Percentiles rank a stretch among this genome's conserved stretches.
phyloP scores from a whole-genome alignment of 2,329 filamentous ascomycete species.

The Dactylonectria macrodidyma region DNA sequence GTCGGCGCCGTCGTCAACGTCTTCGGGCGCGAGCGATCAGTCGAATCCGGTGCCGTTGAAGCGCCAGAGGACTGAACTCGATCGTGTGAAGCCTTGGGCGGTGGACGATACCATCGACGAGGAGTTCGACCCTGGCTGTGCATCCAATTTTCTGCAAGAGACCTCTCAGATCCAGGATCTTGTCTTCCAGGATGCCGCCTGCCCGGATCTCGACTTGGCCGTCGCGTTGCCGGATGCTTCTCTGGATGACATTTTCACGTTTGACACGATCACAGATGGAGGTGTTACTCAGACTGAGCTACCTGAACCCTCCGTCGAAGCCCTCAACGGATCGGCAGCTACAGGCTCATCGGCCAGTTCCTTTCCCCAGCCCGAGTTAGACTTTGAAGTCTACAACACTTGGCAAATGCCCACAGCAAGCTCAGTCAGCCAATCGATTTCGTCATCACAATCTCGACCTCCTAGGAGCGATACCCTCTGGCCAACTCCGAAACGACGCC shows the following conservation, averaged over 20 bases:
- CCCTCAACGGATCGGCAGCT: background rate
- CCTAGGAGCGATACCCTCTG: background rate
- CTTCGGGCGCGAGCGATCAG: constrained; percentile 8
- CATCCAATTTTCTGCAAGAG: constrained; percentile 13
- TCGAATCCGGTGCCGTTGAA: constrained; percentile 14
- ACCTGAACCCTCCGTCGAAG: constrained; percentile 17
- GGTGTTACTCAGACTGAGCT: constrained; percentile 6
- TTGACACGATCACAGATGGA: constrained; percentile 9
- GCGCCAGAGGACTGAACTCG: constrained; percentile 21
- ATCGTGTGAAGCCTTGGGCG: background rate
- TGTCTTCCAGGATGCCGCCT: constrained; percentile 12
- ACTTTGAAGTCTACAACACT: constrained; percentile 19
- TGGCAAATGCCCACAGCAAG: constrained; percentile 1
- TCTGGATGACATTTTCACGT: background rate
- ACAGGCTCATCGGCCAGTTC: background rate
- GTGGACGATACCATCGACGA: constrained; percentile 3
- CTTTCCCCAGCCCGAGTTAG: constrained; percentile 13
- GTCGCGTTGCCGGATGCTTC: background rate
- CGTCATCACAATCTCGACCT: constrained; percentile 15
- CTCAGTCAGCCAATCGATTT: constrained; percentile 12
- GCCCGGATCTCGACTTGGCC: constrained; percentile 25
- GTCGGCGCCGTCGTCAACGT: constrained; percentile 29
- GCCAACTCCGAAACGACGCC: constrained; percentile 34
- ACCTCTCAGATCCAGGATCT: constrained; percentile 17
- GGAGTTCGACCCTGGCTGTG: constrained; percentile 15